Evolutionary conservation across 192 early-diverging fungal species (phyloP).

Genomic region (Piromyces finnis): DNA sequence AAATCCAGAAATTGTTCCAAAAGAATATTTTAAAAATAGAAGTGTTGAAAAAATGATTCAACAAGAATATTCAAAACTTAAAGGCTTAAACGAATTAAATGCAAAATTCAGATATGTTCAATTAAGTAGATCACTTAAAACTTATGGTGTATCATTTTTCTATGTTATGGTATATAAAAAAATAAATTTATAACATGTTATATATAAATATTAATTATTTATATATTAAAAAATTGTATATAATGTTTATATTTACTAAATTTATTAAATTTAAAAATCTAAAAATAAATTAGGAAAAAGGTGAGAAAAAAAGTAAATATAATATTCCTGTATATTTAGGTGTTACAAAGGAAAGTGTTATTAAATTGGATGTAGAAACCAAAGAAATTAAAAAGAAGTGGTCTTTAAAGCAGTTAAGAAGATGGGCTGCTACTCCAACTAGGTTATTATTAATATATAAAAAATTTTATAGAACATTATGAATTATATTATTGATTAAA

Average conservation of each 20-base stretch:
- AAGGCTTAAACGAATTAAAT: slow-evolving; percentile 29
- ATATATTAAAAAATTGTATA: not conserved
- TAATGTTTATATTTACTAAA: too few species aligned
- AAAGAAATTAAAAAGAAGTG: slow-evolving; percentile 31
- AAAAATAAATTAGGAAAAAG: slow-evolving; percentile 7
- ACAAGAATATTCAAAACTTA: slow-evolving; percentile 29
- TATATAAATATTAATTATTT: not conserved
- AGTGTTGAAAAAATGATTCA: slow-evolving; percentile 29
- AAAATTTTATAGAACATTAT: too few species aligned
- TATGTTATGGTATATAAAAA: slow-evolving; percentile 30
- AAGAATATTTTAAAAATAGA: slow-evolving; percentile 24
- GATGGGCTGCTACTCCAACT: slow-evolving; percentile 31
- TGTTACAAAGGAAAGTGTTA: slow-evolving; percentile 29
- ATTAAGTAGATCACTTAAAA: slow-evolving; percentile 28
- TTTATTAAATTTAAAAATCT: not conserved
- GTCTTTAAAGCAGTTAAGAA: slow-evolving; percentile 29
- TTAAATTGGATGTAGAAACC: slow-evolving; percentile 27
- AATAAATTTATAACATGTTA: too few species aligned
- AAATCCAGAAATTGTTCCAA: slow-evolving; percentile 20
- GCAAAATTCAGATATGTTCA: slow-evolving; percentile 41
- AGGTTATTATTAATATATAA: slow-evolving; percentile 8
- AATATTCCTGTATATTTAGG: slow-evolving; percentile 18
- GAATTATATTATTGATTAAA: too few species aligned
- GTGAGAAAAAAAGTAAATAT: slow-evolving; percentile 24
- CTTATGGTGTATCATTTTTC: slow-evolving; percentile 41